phyloP scores from a whole-genome alignment of 495 filamentous ascomycete species.

The Usnea hakonensis region DNA sequence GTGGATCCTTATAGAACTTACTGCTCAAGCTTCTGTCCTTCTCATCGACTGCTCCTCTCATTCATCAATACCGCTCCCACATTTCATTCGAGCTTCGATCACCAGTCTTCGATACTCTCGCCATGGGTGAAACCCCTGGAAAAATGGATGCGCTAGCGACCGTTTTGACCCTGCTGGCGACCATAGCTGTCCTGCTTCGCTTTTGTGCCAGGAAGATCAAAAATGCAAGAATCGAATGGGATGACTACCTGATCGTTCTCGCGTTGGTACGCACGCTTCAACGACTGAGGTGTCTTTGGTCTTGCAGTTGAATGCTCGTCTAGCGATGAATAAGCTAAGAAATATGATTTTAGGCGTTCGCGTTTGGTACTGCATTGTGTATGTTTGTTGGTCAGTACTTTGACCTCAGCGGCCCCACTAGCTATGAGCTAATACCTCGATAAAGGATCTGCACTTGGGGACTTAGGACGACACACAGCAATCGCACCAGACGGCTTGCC shows the following conservation, averaged over 20 bases:
- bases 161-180: not conserved
- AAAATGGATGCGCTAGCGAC: slow-evolving; percentile 6
- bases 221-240: not conserved
- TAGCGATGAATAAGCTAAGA: too few species aligned
- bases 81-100: not conserved
- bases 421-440: not conserved
- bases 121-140: slow-evolving; percentile 5
- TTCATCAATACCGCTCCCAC: not conserved
- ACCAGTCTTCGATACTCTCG: not conserved
- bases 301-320: not conserved
- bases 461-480: slow-evolving; percentile 1
- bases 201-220: not conserved
- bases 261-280: not conserved
- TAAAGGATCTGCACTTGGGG: slow-evolving; percentile 1
- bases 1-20: not conserved
- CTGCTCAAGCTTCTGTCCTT: not conserved
- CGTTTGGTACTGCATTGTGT: not conserved
- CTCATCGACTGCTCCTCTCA: too few species aligned
- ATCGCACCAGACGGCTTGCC: not conserved
- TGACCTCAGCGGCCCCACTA: not conserved
- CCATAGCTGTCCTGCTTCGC: slow-evolving; percentile 3
- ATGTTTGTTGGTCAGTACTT: slow-evolving; percentile 7
- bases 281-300: not conserved
- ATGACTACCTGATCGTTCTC: slow-evolving; percentile 3
- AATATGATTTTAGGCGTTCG: not conserved